Conservation (phyloP, 352 stramenopile genomes). For the Pilasporangium apinafurcum region DNA sequence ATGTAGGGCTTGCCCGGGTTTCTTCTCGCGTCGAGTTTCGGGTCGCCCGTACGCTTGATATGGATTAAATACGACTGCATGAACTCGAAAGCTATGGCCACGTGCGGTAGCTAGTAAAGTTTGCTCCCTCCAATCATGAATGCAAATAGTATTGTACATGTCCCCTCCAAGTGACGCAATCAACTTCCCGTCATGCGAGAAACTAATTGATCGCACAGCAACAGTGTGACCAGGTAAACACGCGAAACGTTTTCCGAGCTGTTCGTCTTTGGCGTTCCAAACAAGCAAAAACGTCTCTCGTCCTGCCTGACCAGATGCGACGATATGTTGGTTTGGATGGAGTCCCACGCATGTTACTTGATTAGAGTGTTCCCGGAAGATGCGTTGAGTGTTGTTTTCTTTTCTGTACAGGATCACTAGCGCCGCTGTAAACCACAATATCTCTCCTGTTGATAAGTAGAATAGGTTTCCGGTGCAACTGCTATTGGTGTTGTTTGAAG, state of each 20-base stretch:
- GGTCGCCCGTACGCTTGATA: slow-evolving; percentile 60
- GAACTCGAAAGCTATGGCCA: slow-evolving; percentile 62
- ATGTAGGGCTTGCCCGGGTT: slow-evolving; percentile 51
- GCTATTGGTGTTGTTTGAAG: slow-evolving; percentile 26
- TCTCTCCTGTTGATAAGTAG: slow-evolving; percentile 50
- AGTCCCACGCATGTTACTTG: slow-evolving; percentile 46
- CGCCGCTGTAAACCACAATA: slow-evolving; percentile 56
- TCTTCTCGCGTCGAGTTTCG: slow-evolving; percentile 38
- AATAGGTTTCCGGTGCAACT: slow-evolving; percentile 42
- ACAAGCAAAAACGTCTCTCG: slow-evolving; percentile 55
- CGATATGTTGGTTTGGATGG: slow-evolving; percentile 52
- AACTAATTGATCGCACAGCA: slow-evolving; percentile 52
- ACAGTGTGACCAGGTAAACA: slow-evolving; percentile 48
- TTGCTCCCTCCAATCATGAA: slow-evolving; percentile 68
- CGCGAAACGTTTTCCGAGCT: slow-evolving; percentile 45
- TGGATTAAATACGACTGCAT: slow-evolving; percentile 62
- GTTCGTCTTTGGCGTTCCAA: slow-evolving; percentile 58
- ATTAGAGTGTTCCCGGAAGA: slow-evolving; percentile 54
- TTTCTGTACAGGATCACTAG: slow-evolving; percentile 57
- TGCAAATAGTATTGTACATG: slow-evolving; percentile 75
- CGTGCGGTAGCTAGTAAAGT: slow-evolving; percentile 42
- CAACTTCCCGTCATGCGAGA: slow-evolving; percentile 67
- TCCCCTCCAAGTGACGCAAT: slow-evolving; percentile 59
- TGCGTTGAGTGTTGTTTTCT: slow-evolving; percentile 39
- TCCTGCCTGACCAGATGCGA: slow-evolving; percentile 55